Percentiles rank a stretch among this genome's conserved stretches.
Evolutionary conservation across 768 basidiomycete species (phyloP).

Genomic region (Termitomyces eurrhizus): DNA sequence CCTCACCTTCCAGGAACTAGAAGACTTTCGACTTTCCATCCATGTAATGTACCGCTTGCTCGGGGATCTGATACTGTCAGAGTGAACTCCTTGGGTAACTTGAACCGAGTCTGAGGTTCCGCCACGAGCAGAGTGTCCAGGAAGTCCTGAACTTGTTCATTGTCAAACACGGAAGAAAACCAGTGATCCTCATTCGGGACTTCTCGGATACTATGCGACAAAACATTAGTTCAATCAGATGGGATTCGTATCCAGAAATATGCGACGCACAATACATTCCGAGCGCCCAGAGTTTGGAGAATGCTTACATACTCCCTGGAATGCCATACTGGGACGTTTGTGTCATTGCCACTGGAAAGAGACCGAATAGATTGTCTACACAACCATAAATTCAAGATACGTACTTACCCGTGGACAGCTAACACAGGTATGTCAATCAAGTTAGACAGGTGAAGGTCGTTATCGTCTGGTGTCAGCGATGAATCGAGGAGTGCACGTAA

Average conservation of each 20-base stretch:
- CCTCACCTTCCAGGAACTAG: slow-evolving; percentile 62
- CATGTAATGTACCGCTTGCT: slow-evolving; percentile 68
- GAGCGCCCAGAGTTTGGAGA: slow-evolving; percentile 50
- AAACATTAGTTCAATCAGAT: not conserved
- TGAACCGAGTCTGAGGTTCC: slow-evolving; percentile 8
- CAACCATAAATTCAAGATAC: not conserved
- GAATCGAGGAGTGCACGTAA: slow-evolving; percentile 70
- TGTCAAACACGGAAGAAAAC: slow-evolving; percentile 59
- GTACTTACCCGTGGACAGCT: slow-evolving; percentile 73
- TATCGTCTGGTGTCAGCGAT: slow-evolving; percentile 79
- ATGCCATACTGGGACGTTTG: slow-evolving; percentile 89
- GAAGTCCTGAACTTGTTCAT: slow-evolving; percentile 52
- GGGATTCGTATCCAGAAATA: not conserved
- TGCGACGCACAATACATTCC: slow-evolving; percentile 44
- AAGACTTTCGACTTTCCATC: slow-evolving; percentile 61
- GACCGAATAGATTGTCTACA: not conserved
- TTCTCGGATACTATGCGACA: slow-evolving; percentile 51
- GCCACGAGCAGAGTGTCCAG: slow-evolving; percentile 32
- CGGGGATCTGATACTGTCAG: slow-evolving; percentile 68
- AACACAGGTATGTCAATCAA: slow-evolving; percentile 64
- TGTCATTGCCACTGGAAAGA: slow-evolving; percentile 61
- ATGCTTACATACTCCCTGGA: slow-evolving; percentile 61
- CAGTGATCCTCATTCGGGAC: slow-evolving; percentile 64
- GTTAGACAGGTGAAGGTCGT: slow-evolving; percentile 83
- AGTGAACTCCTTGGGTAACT: slow-evolving; percentile 44